Evolutionary conservation across 2,329 filamentous ascomycete genomes (phyloP), one percentile per base, ranked within the genome.

Genomic region (Ambrosiella beaveri): DNA sequence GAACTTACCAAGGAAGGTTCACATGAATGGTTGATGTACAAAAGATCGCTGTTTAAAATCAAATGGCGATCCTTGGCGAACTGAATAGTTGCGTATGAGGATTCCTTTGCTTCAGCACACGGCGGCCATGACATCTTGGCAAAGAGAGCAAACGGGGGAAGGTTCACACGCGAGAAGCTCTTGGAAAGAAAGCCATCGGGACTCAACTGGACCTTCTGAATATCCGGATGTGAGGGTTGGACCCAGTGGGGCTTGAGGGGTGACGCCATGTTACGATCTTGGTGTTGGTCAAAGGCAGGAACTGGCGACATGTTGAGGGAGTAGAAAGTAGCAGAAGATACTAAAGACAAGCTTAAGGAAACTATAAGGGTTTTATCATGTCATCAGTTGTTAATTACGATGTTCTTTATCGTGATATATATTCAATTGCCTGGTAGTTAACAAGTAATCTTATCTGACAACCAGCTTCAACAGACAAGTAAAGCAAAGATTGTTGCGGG

Each of bases 21-120:
- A 68, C 81, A 85, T 3, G 78, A 81, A 69, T 85, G 81, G 68
- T 85, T 85, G 63, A 83, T 80, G 68, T 83, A 85, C 51, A 85
- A 67, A 65, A 85, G 66, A 65, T 84, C 81, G 64, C 77, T 82
- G 70, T 85, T 84, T 49, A 85, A 71, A 64, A 79, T 75, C 64
- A 84, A 68, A 66, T 85, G 81, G 59, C 70, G 70, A 63, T 77
- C 67, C 57, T 70, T 70, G 61, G 74, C 77, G 61, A 75, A 76
- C 69, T 85, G 81, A 35, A 84, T 80, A 1, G 81, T 83, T 37
- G 80, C 78, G 64, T 84, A 85, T 9, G 78, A 82, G 2, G 79
- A 73, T 61, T 75, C 72, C 2, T 71, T 67, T 55, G 76, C 75
- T n/a, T 71, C 65, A 15, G 76, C 78, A 65, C 80, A 80, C 2